Percentiles rank a stretch among this genome's conserved stretches.
Conservation (phyloP, 1,284 basidiomycete genomes). For the Heterobasidion parviporum region DNA sequence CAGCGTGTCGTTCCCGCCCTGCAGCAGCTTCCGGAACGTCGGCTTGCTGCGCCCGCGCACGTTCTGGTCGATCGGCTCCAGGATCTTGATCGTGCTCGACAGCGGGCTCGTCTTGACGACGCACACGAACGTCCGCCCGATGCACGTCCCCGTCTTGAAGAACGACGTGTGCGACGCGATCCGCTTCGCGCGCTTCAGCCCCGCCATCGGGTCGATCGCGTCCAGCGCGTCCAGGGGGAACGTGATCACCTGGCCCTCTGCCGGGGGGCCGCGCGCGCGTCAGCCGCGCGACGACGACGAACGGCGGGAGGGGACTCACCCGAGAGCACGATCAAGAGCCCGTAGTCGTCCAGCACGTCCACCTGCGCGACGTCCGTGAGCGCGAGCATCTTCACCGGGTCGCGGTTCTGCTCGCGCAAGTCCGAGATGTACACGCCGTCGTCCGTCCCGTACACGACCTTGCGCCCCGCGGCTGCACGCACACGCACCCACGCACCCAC, state of each 20-base stretch:
- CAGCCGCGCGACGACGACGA: neutral
- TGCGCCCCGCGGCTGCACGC: slow-evolving; percentile 66
- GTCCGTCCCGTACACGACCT: slow-evolving; percentile 93
- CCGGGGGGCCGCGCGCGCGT: slow-evolving; percentile 4
- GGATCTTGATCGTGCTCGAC: slow-evolving; percentile 95
- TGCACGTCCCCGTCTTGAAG: slow-evolving; percentile 94
- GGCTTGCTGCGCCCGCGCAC: slow-evolving; percentile 80
- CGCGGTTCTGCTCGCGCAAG: slow-evolving; percentile 66
- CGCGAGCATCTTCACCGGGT: slow-evolving; percentile 87
- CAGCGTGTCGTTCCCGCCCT: slow-evolving; percentile 92
- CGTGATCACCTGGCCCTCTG: slow-evolving; percentile 92
- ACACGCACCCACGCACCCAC: neutral
- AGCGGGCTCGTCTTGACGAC: slow-evolving; percentile 94
- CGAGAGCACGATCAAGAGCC: slow-evolving; percentile 92
- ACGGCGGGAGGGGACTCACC: slow-evolving; percentile 31
- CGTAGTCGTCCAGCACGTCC: slow-evolving; percentile 94
- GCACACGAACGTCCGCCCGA: slow-evolving; percentile 93
- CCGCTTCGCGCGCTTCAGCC: slow-evolving; percentile 89
- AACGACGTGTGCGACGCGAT: slow-evolving; percentile 96
- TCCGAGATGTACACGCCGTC: slow-evolving; percentile 96
- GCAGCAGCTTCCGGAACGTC: slow-evolving; percentile 90
- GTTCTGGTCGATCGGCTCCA: slow-evolving; percentile 94
- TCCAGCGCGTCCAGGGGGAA: slow-evolving; percentile 95
- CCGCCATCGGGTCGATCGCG: slow-evolving; percentile 83
- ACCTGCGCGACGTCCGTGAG: slow-evolving; percentile 90